Base-by-base conservation (phyloP, 176 grass and related monocot genomes). In the Miscanthus lutarioriparius region DNA sequence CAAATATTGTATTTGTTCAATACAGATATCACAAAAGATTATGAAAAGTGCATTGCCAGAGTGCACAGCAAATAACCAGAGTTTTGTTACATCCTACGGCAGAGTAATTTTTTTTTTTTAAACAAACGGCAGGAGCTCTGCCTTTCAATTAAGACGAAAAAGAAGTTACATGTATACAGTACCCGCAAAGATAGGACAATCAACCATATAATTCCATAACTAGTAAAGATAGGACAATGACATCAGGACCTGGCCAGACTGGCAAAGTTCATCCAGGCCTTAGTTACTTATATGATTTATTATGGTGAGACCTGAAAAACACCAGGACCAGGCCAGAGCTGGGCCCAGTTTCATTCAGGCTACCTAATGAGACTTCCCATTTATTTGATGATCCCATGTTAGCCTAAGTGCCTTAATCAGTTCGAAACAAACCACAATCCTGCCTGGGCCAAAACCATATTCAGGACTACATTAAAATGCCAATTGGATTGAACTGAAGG, bases 401-500 rank as follows among this genome's bases (percentile, higher is more conserved):
- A 58, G n/a, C 13, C 65, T 27, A 56, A 14, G 22, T 58, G 32
- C 14, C 8, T 58, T 35, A 82, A 56, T 82, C 36, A 6, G 17
- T 40, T 20, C 74, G 22, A 84, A 84, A 56, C 9, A 54, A 35
- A 15, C 25, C 45, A 41, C 51, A 26, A 54, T 76, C 9, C 25
- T 40, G 47, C 9, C 6, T 39, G 72, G 45, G 15, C 67, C 33
- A 25, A 67, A 68, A 77, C 10, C 7, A n/a, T 32, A 36, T 19
- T 68, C 27, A 69, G n/a, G 47, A 6, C 12, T 27, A 58, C n/a
- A 76, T n/a, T 43, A 67, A 86, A 58, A 25, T 65, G 26, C 16
- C 28, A 22, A 47, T 59, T 67, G 37, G 83, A 79, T 68, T 53
- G 80, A 76, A 80, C 54, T 80, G 41, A 80, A 70, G 61, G 51